Evolutionary conservation across 2,329 filamentous ascomycete genomes (phyloP).

Genomic region (Chaetothyriales sp.): DNA sequence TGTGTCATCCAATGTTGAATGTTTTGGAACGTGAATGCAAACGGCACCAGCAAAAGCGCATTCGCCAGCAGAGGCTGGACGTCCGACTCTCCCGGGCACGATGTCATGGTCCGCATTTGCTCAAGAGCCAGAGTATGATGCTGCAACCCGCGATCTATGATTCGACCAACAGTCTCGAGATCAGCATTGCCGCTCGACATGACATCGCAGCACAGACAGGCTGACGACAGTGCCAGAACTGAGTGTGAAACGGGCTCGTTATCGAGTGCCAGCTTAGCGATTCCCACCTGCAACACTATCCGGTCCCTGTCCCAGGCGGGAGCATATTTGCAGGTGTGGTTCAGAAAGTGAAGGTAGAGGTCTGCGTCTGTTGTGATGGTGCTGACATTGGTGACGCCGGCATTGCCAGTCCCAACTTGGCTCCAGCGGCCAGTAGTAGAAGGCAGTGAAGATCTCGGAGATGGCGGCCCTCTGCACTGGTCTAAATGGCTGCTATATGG

Average conservation of each 20-base stretch:
- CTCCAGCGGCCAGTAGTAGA: no score
- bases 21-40: conserved; percentile 9
- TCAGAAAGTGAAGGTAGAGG: background rate
- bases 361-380: background rate
- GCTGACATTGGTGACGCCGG: background rate
- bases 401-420: no score
- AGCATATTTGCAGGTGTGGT: background rate
- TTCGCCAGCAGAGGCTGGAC: conserved; percentile 13
- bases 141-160: conserved; percentile 10
- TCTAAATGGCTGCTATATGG: no score
- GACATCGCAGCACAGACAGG: conserved; percentile 6
- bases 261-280: background rate
- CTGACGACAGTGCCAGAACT: background rate
- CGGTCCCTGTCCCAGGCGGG: background rate
- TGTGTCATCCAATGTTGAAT: conserved; percentile 3
- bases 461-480: no score
- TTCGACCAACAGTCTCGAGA: background rate
- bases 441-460: no score
- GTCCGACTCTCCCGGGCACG: conserved; percentile 2
- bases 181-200: conserved; percentile 6
- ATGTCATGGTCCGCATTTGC: conserved; percentile 12
- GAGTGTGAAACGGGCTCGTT: background rate
- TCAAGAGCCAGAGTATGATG: conserved; percentile 12
- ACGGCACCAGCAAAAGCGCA: conserved; percentile 8
- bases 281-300: background rate